phyloP scores from a whole-genome alignment of 2,329 filamentous ascomycete species.

The Ophiostoma sp. region DNA sequence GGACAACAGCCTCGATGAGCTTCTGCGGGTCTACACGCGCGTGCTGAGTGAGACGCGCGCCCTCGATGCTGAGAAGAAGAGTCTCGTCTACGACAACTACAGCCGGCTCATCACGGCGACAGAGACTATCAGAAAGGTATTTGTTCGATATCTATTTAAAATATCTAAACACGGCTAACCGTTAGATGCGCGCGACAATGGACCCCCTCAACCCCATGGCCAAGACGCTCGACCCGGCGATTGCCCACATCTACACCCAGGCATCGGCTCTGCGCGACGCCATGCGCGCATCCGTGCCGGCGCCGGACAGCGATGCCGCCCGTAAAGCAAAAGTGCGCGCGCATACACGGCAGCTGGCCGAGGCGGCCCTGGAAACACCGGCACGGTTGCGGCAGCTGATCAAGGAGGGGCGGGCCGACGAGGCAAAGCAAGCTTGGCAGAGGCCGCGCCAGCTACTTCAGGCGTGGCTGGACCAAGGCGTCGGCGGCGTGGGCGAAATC shows the following conservation, averaged over 20 bases:
- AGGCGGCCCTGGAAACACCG: slow-evolving; percentile 58
- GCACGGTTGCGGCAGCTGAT: slow-evolving; percentile 54
- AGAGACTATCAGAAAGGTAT: slow-evolving; percentile 79
- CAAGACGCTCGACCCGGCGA: slow-evolving; percentile 65
- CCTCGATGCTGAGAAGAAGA: slow-evolving; percentile 92
- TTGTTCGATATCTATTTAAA: too few species aligned
- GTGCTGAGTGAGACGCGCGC: slow-evolving; percentile 77
- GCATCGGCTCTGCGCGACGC: slow-evolving; percentile 51
- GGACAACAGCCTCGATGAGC: slow-evolving; percentile 60
- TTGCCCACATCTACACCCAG: slow-evolving; percentile 66
- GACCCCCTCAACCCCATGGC: slow-evolving; percentile 70
- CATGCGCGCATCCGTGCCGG: slow-evolving; percentile 45
- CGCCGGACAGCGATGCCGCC: slow-evolving; percentile 41
- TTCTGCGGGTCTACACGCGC: slow-evolving; percentile 65
- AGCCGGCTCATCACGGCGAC: slow-evolving; percentile 95
- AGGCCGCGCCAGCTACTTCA: slow-evolving; percentile 48
- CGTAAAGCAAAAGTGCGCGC: slow-evolving; percentile 36
- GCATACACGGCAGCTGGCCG: slow-evolving; percentile 52
- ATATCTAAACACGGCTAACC: neutral
- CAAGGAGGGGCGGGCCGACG: slow-evolving; percentile 53
- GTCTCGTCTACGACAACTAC: slow-evolving; percentile 97
- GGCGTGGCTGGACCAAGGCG: slow-evolving; percentile 49
- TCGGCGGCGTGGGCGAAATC: slow-evolving; percentile 50
- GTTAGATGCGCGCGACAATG: slow-evolving; percentile 69
- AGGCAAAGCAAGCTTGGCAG: slow-evolving; percentile 55